Base-by-base conservation (phyloP, 139 green algal genomes). In the Picocystis salinarum region DNA sequence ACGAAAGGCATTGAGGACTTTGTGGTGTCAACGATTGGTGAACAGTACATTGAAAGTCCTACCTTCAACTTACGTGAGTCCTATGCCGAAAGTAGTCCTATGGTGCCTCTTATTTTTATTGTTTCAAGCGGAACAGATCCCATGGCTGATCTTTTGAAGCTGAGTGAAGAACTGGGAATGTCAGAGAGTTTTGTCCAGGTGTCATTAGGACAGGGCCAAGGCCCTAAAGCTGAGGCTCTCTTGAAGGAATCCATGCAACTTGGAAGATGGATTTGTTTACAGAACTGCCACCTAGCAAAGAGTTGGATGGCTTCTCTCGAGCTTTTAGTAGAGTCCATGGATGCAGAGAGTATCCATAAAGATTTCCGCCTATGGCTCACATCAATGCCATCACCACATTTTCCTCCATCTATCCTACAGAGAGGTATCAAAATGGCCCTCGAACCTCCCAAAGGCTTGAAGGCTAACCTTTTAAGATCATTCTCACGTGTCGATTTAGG, bases 201-300 rank as follows among this genome's bases (percentile, higher is more conserved):
- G 33, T 77, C 58, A 20, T 64, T 88, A 33, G 76, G 76, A 4
- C 75, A 88, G 47, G 76, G 75, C 9, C 76, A 88, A 61, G 76
- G 74, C 4, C 71, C 75, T 33, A 84, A 84, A 27, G 77, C 77
- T 2, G 55, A 70, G 15, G 55, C 59, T 29, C 53, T 87, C 5
- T 70, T 88, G 11, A 40, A 51, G 23, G 57, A 78, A 27, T 52
- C 56, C 3, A 50, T 53, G 39, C 33, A 34, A 11, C 31, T 46
- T 15, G 79, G 79, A 9, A 61, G 85, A 56, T 91, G 79, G 79
- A 69, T 91, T 45, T 79, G 59, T 45, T 69, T 91, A 23, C 77
- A 88, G 64, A 91, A 91, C 66, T 91, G 79, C 67, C 79, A 91
- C 56, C 61, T 91, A 23, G 79, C 79, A 1, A 46, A 52, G 10